These are phyloP conservation scores for Ogataea hybrid DNA, from an alignment of 1,139 yeast species.

Conservation along the genomic window DNA sequence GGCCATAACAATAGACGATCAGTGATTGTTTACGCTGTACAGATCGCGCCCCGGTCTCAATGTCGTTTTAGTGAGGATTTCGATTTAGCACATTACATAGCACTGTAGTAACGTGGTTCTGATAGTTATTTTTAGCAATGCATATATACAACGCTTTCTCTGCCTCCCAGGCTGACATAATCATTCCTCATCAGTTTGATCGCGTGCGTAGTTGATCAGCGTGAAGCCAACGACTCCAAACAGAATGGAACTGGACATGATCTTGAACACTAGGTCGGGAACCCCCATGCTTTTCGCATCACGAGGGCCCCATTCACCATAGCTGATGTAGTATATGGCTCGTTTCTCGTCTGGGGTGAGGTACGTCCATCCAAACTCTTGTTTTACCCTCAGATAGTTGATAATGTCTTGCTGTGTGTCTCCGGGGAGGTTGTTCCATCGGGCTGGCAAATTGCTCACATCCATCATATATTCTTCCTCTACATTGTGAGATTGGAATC, in stretches of 20 bases:
- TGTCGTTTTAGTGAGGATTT: too few relatives aligned
- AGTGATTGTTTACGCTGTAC: neutral
- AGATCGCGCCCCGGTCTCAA: neutral
- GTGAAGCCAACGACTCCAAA: constrained; percentile 34
- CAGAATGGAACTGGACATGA: constrained; percentile 31
- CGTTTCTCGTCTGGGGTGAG: constrained; percentile 52
- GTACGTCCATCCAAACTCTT: constrained; percentile 59
- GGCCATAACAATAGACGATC: neutral
- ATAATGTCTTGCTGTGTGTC: constrained; percentile 59
- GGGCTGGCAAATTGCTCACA: constrained; percentile 41
- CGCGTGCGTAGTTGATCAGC: constrained; percentile 29
- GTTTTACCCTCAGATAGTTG: constrained; percentile 54
- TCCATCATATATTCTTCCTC: constrained; percentile 35
- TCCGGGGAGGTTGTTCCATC: constrained; percentile 58
- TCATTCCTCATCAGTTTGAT: constrained; percentile 18
- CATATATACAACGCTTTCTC: constrained; percentile 3
- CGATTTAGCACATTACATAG: neutral
- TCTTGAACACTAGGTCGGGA: constrained; percentile 32
- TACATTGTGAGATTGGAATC: constrained; percentile 6
- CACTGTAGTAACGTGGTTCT: neutral
- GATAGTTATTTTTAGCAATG: constrained; percentile 6
- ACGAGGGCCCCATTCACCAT: constrained; percentile 65
- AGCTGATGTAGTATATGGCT: constrained; percentile 57
- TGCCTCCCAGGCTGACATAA: neutral
- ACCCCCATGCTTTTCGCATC: constrained; percentile 23